Evolutionary conservation across 192 early-diverging fungal species (phyloP).

Genomic region (Mortierella claussenii): DNA sequence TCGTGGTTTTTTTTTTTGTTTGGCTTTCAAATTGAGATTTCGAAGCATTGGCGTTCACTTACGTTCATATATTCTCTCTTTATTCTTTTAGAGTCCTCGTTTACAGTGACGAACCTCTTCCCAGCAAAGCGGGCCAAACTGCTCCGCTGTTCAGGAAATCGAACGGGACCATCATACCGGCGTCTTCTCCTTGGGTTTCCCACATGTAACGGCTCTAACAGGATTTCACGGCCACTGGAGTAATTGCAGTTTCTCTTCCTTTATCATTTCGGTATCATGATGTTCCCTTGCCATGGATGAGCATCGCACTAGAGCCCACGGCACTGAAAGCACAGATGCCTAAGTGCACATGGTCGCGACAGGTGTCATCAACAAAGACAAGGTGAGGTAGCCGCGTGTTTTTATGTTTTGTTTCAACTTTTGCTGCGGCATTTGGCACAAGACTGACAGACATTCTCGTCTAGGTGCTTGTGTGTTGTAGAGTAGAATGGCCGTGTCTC

Average conservation of each 20-base stretch:
- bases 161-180: background rate
- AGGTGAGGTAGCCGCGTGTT: background rate
- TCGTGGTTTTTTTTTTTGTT: constrained; percentile 3
- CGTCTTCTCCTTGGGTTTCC: constrained; percentile 2
- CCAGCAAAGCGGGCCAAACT: constrained; percentile 1
- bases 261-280: background rate
- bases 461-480: background rate
- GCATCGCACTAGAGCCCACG: background rate
- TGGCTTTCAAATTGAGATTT: constrained; percentile 5
- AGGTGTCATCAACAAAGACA: constrained; percentile 3
- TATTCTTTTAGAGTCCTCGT: background rate
- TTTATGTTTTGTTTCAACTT: background rate
- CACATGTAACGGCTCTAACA: constrained; percentile 2
- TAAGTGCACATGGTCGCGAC: background rate
- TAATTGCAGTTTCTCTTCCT: constrained; percentile 1
- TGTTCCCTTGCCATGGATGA: constrained; percentile 3
- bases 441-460: constrained; percentile 1
- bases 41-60: background rate
- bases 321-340: background rate
- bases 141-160: background rate
- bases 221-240: constrained; percentile 4
- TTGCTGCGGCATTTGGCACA: background rate
- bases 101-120: background rate
- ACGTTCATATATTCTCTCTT: constrained; percentile 1
- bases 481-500: background rate